A percentile compares a stretch with the other conserved stretches of the same genome.
Conservation (phyloP, 1,139 yeast species). For the Waltiozyma solani region DNA sequence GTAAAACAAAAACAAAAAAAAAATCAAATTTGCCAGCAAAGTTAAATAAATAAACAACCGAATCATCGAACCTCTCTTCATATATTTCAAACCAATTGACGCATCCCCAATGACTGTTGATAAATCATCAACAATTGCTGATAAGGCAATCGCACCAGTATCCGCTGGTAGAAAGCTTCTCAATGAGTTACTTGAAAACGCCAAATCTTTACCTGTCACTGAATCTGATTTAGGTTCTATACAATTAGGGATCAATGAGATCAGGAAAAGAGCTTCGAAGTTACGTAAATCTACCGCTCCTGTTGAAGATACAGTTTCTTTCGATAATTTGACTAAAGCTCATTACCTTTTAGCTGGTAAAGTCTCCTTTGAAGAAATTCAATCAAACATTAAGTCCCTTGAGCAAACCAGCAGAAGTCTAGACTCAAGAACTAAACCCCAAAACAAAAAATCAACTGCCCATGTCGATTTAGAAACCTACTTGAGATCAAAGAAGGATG, state of each 20-base stretch:
- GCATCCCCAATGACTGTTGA: too few relatives aligned
- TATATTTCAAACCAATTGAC: too few relatives aligned
- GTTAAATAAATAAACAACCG: too few relatives aligned
- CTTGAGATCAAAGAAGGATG: conserved; percentile 65
- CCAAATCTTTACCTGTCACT: conserved; percentile 60
- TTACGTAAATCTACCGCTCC: conserved; percentile 33
- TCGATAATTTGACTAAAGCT: conserved; percentile 64
- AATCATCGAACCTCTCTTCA: too few relatives aligned
- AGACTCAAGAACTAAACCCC: conserved; percentile 18
- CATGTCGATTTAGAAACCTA: conserved; percentile 41
- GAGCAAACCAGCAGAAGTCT: conserved; percentile 17
- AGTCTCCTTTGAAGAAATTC: conserved; percentile 84
- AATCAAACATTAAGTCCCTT: conserved; percentile 43
- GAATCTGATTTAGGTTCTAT: conserved; percentile 60
- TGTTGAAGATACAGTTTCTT: conserved; percentile 19
- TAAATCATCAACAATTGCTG: too few relatives aligned
- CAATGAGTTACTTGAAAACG: conserved; percentile 57
- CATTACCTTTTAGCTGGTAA: conserved; percentile 86
- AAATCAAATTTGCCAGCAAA: too few relatives aligned
- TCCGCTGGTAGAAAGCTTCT: conserved; percentile 21
- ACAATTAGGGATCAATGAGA: conserved; percentile 67
- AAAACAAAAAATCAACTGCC: conserved; percentile 9
- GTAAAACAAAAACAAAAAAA: too few relatives aligned
- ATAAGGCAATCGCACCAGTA: conserved; percentile 14
- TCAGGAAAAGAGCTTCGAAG: conserved; percentile 58